Conservation (phyloP, 192 early-diverging fungal genomes). For the Kappamyces sp. region DNA sequence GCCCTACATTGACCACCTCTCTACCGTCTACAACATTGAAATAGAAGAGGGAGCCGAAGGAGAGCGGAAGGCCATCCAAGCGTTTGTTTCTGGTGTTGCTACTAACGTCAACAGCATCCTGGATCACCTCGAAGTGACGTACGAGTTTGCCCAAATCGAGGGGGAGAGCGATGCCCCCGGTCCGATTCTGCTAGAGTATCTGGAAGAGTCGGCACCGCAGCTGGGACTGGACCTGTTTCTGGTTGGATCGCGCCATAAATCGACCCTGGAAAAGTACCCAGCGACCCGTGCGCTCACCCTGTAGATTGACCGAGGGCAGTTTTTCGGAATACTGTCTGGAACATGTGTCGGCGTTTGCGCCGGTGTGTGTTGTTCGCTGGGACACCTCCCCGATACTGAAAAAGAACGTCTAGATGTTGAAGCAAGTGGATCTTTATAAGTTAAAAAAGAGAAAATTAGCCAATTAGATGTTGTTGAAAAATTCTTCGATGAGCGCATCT, state of each 20-base stretch:
- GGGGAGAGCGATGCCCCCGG: constrained; percentile 5
- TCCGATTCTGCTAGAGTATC: background rate
- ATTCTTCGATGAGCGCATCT: too few relatives aligned
- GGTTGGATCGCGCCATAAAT: background rate
- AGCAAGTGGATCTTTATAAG: background rate
- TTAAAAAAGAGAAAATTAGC: constrained; percentile 1
- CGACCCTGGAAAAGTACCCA: constrained; percentile 9
- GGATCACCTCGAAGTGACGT: background rate
- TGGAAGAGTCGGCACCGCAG: constrained; percentile 1
- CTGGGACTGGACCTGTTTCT: constrained; percentile 7
- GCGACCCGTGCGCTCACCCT: background rate
- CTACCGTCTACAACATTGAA: constrained; percentile 10
- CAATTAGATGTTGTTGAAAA: too few relatives aligned
- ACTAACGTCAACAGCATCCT: background rate
- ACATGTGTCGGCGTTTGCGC: background rate
- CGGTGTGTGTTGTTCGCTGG: background rate
- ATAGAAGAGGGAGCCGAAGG: constrained; percentile 13
- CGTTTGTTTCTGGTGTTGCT: too few relatives aligned
- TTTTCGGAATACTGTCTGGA: background rate
- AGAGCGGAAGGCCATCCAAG: constrained; percentile 1
- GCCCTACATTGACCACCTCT: constrained; percentile 6
- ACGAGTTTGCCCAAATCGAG: constrained; percentile 15
- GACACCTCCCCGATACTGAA: too few relatives aligned
- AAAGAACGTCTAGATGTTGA: too few relatives aligned
- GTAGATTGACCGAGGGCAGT: background rate